phyloP scores from a whole-genome alignment of 345 rosid species.

The Eucalyptus tenuipes region DNA sequence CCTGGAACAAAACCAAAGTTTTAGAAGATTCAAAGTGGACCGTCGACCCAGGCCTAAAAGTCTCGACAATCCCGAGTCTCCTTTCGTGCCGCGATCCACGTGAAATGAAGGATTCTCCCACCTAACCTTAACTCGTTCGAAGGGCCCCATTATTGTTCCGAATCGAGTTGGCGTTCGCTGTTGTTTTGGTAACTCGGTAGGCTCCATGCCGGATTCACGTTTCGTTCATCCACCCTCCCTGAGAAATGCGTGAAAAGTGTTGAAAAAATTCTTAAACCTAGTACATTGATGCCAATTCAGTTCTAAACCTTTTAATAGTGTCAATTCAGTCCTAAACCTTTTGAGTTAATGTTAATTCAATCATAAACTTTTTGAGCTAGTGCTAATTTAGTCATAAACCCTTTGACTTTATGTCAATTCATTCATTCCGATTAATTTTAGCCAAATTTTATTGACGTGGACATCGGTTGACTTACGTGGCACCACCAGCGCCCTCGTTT shows the following conservation, averaged over 20 bases:
- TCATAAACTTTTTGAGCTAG: too few relatives aligned
- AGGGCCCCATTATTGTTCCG: not conserved
- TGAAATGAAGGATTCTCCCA: not conserved
- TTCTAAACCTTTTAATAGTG: accelerated
- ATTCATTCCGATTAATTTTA: accelerated
- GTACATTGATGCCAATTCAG: accelerated
- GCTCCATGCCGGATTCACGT: not conserved
- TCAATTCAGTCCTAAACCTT: accelerated
- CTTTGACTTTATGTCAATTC: too few relatives aligned
- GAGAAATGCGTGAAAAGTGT: accelerated
- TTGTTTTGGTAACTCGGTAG: not conserved
- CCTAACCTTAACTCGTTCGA: not conserved
- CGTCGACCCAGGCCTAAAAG: not conserved
- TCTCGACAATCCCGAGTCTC: not conserved
- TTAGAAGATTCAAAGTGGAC: not conserved
- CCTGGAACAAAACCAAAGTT: not conserved
- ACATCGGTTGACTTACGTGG: accelerated
- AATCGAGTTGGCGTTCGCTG: not conserved
- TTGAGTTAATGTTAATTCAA: too few relatives aligned
- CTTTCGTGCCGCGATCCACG: not conserved
- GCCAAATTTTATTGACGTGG: accelerated
- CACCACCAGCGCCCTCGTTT: accelerated
- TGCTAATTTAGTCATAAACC: accelerated
- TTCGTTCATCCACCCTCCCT: accelerated
- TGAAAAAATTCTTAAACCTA: accelerated